Base-by-base conservation (phyloP, 139 green algal genomes). In the Ostreobium quekettii region DNA sequence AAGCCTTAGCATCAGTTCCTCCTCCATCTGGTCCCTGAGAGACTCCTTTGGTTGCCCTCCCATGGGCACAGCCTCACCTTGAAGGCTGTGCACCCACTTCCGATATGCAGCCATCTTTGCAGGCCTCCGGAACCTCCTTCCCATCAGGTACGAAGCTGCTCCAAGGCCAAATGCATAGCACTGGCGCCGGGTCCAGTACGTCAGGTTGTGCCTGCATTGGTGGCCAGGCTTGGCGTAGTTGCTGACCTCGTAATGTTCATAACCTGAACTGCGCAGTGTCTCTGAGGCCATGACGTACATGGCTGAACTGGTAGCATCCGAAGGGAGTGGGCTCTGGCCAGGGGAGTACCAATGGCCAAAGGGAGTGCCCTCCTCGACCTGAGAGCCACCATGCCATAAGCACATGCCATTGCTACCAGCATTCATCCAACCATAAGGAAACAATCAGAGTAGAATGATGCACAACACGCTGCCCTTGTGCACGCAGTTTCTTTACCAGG, bases 181-280 rank as follows among this genome's bases (percentile, higher is more conserved):
- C 0, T 79, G 76, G 29, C 15, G 15, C 32, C 71, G 71, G 6
- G 22, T 38, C 93, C 93, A 98, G 75, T 98, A 98, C 1, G 86
- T 80, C 64, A 83, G 71, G 79, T 99, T 99, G 79, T 99, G 93
- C 0, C 38, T n/a, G 70, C 82, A 91, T 36, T 76, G 73, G 69
- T 89, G 79, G 19, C 87, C 89, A 1, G 82, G 78, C 70, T 72
- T 61, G 24, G 92, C 88, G 69, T 91, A 97, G 78, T 92, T 97
- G 77, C 80, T 92, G 24, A 97, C 66, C 74, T 98, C 93, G 70
- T 98, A 98, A 73, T 97, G 93, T 74, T 94, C 91, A 66, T 87
- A 97, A 0, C 93, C 90, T 8, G 87, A 87, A 0, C 22, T 63
- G 0, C 61, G 35, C 37, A 98, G 77, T 8, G 69, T 72, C 0